Percentiles rank a stretch among this genome's conserved stretches.
These are phyloP conservation scores for Cytidiella melzeri DNA, from an alignment of 768 basidiomycete species.

Conservation along the genomic window DNA sequence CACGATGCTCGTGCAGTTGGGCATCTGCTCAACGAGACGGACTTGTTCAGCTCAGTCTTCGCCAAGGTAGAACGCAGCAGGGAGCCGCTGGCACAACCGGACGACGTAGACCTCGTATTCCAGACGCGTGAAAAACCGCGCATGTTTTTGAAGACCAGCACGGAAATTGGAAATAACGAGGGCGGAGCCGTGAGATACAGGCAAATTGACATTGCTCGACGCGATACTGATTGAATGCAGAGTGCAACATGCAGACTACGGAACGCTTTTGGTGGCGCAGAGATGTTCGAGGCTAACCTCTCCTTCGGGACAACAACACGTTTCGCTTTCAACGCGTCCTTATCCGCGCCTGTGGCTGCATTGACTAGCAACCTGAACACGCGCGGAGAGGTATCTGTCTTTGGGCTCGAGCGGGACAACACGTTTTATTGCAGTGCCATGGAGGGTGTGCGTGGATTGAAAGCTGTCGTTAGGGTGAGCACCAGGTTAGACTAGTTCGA, in stretches of 20 bases:
- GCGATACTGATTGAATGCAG: slow-evolving; percentile 29
- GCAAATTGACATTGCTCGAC: background rate
- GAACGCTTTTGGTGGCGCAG: slow-evolving; percentile 90
- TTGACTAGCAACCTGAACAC: slow-evolving; percentile 57
- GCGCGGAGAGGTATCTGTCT: slow-evolving; percentile 63
- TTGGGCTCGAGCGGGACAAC: slow-evolving; percentile 76
- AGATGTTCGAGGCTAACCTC: slow-evolving; percentile 76
- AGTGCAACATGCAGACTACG: slow-evolving; percentile 75
- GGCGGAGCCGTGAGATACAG: slow-evolving; percentile 73
- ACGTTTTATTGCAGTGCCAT: slow-evolving; percentile 68
- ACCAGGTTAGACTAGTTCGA: slow-evolving; percentile 34
- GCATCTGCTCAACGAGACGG: slow-evolving; percentile 61
- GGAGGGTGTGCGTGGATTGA: slow-evolving; percentile 58
- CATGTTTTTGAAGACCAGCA: slow-evolving; percentile 74
- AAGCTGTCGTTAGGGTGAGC: slow-evolving; percentile 72
- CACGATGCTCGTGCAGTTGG: slow-evolving; percentile 64
- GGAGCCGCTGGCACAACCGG: slow-evolving; percentile 43
- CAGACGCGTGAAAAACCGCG: slow-evolving; percentile 70
- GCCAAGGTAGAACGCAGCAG: slow-evolving; percentile 55
- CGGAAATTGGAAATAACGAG: slow-evolving; percentile 91
- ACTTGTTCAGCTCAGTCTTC: slow-evolving; percentile 67
- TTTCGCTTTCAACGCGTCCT: slow-evolving; percentile 69
- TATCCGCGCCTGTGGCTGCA: slow-evolving; percentile 41
- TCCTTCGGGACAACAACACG: slow-evolving; percentile 85
- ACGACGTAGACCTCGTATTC: slow-evolving; percentile 78